Evolutionary conservation across 2,329 filamentous ascomycete species (phyloP).

Genomic region (Colletotrichum sp.): DNA sequence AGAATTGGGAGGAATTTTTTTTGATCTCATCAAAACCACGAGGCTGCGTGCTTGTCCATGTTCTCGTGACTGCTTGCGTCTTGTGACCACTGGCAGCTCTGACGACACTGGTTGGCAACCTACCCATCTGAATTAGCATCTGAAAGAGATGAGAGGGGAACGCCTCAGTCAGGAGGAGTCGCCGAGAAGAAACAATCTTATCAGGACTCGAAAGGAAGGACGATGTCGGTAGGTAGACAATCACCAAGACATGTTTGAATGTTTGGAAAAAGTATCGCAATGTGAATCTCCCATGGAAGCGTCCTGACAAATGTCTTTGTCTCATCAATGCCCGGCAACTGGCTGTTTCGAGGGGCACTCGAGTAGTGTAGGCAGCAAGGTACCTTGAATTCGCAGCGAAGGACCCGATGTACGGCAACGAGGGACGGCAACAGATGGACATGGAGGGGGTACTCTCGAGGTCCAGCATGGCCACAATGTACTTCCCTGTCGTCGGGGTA

Average conservation of each 20-base stretch:
- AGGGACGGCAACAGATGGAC: neutral
- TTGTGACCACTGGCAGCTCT: neutral
- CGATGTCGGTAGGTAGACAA: neutral
- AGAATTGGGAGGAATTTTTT: neutral
- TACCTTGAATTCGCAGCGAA: neutral
- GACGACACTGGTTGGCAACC: neutral
- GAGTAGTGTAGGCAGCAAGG: neutral
- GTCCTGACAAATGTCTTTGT: constrained; percentile 2
- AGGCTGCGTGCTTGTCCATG: neutral
- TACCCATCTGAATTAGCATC: neutral
- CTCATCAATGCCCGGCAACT: neutral
- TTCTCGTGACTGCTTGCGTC: neutral
- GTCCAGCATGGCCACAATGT: neutral
- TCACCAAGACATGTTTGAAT: neutral
- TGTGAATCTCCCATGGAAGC: neutral
- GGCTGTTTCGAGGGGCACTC: neutral
- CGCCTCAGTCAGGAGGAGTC: neutral
- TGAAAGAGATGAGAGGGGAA: neutral
- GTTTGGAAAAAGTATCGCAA: neutral
- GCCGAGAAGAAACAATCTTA: neutral
- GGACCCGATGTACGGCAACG: neutral
- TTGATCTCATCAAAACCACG: neutral
- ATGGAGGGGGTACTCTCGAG: neutral
- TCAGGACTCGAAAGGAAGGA: neutral
- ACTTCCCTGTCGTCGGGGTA: neutral